phyloP scores from a whole-genome alignment of 202 grass and related monocot genomes.

The Tripidium arundinaceum region DNA sequence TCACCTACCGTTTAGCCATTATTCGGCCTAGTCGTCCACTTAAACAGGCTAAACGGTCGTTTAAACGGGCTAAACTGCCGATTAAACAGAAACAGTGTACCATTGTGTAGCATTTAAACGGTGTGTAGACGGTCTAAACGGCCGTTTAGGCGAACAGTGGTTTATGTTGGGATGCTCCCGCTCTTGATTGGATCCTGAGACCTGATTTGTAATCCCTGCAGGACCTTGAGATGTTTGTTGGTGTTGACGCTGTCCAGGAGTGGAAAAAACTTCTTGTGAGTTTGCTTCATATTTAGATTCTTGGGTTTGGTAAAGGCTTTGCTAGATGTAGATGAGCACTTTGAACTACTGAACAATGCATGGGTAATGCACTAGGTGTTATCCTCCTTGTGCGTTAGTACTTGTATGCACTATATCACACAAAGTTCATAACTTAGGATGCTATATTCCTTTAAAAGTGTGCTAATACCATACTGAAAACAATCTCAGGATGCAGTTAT shows the following conservation, averaged over 20 bases:
- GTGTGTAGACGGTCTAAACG: too few species aligned
- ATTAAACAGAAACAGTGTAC: too few species aligned
- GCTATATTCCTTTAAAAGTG: background rate
- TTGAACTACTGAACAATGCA: background rate
- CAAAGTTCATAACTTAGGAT: background rate
- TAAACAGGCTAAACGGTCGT: too few species aligned
- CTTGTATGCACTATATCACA: background rate
- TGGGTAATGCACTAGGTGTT: background rate
- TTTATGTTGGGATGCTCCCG: background rate
- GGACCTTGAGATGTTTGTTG: conserved; percentile 87
- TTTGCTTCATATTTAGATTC: background rate
- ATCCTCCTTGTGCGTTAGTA: background rate
- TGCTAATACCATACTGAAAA: conserved; percentile 38
- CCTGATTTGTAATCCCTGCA: conserved; percentile 35
- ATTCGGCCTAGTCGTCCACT: too few species aligned
- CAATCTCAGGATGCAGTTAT: conserved; percentile 73
- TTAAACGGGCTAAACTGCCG: too few species aligned
- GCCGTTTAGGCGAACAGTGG: too few species aligned
- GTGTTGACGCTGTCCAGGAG: conserved; percentile 65
- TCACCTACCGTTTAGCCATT: too few species aligned
- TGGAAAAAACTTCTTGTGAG: conserved; percentile 95
- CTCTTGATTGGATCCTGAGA: conserved; percentile 2
- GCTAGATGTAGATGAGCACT: conserved; percentile 9
- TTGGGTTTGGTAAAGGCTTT: background rate
- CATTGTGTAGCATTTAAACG: too few species aligned